Conservation (phyloP, 192 early-diverging fungal species). For the Linnemannia elongata region DNA sequence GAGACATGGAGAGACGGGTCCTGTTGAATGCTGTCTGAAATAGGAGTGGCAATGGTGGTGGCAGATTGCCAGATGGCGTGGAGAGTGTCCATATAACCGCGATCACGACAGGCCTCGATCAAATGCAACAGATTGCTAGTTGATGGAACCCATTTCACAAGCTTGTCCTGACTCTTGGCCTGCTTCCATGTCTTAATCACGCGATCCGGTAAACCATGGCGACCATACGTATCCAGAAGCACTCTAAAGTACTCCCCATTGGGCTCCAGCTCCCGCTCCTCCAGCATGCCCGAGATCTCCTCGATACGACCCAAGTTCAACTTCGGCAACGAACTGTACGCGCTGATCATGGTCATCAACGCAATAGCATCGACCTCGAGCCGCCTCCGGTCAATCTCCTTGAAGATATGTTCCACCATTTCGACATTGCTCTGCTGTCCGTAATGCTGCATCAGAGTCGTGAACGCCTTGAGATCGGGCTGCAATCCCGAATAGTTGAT, state of each 20-base stretch:
- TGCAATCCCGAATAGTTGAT: constrained; percentile 30
- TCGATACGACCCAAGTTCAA: constrained; percentile 31
- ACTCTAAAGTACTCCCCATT: constrained; percentile 28
- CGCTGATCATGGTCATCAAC: constrained; percentile 24
- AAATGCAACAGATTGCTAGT: constrained; percentile 36
- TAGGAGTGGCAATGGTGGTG: background rate
- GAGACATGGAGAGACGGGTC: background rate
- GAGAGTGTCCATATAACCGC: constrained; percentile 45
- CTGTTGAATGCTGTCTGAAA: background rate
- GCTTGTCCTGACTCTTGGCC: constrained; percentile 12
- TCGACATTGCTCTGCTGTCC: constrained; percentile 36
- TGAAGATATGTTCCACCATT: constrained; percentile 53
- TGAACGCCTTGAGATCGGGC: constrained; percentile 41
- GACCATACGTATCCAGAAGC: constrained; percentile 38
- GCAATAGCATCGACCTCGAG: constrained; percentile 18
- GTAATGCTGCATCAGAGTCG: constrained; percentile 39
- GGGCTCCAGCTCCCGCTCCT: constrained; percentile 31
- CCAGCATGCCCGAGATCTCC: constrained; percentile 22
- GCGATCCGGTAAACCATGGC: constrained; percentile 35
- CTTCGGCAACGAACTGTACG: constrained; percentile 23
- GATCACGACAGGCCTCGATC: constrained; percentile 52
- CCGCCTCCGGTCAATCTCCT: constrained; percentile 22
- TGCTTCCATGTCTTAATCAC: constrained; percentile 42
- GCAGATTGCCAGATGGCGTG: constrained; percentile 38
- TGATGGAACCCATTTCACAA: constrained; percentile 15